A percentile compares a stretch with the other conserved stretches of the same genome.
phyloP scores from a whole-genome alignment of 495 filamentous ascomycete genomes.

The Penicillium pulvis region DNA sequence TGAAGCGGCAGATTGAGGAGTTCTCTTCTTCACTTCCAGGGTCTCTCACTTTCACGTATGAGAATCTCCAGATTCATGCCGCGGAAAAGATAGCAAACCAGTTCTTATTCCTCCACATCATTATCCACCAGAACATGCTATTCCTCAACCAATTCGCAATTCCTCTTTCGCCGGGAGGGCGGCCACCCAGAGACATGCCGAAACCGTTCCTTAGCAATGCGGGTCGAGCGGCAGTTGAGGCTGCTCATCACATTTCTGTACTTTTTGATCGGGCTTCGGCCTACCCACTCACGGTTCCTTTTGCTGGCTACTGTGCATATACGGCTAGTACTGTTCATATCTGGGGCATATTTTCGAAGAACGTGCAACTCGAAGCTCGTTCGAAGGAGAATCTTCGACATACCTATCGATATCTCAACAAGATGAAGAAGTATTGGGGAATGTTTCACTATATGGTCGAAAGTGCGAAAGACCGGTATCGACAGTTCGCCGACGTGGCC shows the following conservation, averaged over 20 bases:
- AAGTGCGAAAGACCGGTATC: conserved; percentile 88
- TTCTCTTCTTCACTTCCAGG: conserved; percentile 72
- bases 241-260: conserved; percentile 87
- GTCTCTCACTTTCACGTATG: conserved; percentile 67
- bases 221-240: conserved; percentile 73
- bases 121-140: conserved; percentile 83
- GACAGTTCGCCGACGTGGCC: conserved; percentile 78
- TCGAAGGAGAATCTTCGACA: conserved; percentile 86
- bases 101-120: conserved; percentile 92
- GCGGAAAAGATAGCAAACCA: conserved; percentile 85
- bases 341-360: conserved; percentile 85
- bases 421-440: conserved; percentile 97
- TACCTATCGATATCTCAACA: conserved; percentile 86
- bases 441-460: conserved; percentile 97
- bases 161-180: conserved; percentile 65
- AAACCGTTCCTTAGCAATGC: conserved; percentile 77
- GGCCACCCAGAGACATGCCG: conserved; percentile 73
- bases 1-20: conserved; percentile 70
- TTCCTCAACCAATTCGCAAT: conserved; percentile 90
- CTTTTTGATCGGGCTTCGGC: conserved; percentile 78
- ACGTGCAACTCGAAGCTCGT: conserved; percentile 68
- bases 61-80: conserved; percentile 84
- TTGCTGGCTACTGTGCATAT: conserved; percentile 93
- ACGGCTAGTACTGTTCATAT: conserved; percentile 90
- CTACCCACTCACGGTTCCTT: conserved; percentile 83